Evolutionary conservation across 805 yeast genomes (phyloP), one percentile per base, ranked within the genome.

Genomic region (Barnettozyma wickerhamii): DNA sequence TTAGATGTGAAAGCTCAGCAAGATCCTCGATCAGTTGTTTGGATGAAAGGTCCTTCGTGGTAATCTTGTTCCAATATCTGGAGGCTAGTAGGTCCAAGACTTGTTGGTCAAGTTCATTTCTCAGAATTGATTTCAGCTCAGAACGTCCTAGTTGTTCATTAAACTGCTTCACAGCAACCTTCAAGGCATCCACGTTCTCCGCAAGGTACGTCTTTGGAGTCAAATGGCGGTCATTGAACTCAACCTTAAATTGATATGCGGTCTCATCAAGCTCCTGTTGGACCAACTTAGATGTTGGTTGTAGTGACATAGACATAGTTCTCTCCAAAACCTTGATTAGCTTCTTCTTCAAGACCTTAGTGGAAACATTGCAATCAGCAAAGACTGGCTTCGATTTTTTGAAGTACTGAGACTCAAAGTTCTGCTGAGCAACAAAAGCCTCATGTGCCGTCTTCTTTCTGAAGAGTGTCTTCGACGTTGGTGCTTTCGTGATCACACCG

Each of bases 121-220:
- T 82, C 28, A 93, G 69, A 37, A 93, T 71, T 2, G 87, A 77
- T 53, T 80, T 78, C 49, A 95, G 71, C 55, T 93, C 96, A 21
- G 78, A 77, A 47, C 97, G 74, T 4, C 95, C 88, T 55, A 91
- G 88, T 42, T 75, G 75, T 46, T 80, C 81, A 52, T 90, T 82
- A 50, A 95, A 75, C 47, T 91, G 96, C 59, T 93, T 91, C 44
- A 91, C 81, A 0, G 88, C 82, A 30, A 84, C 70, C 60, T 93
- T 93, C 56, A 95, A 71, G 37, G 84, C 68, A 61, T 93, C 99
- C 26, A 93, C 77, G 41, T 93, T 87, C 56, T 86, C 91, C 18
- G 97, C 95, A 51, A 93, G 71, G 58, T 93, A 93, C 43, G 95
- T 87, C 55, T 89, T 93, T 13, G 98, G 95, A 0, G 99, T 93